Base-by-base conservation (phyloP, 441 rosid species). In the Jatropha multifida region DNA sequence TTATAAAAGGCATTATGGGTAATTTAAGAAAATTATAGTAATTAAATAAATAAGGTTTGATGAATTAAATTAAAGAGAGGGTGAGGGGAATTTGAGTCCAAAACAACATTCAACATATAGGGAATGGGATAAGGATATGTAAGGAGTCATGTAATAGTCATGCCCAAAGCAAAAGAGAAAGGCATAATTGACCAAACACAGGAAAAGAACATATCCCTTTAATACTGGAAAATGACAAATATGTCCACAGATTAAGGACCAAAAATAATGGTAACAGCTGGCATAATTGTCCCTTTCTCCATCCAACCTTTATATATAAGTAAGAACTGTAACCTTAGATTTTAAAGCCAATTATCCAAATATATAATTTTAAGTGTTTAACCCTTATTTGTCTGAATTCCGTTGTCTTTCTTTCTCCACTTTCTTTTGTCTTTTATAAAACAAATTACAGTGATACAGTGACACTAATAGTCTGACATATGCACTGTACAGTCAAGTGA, bases 111-210 rank as follows among this genome's bases (percentile, higher is more conserved):
- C n/a, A 68, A 59, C 66, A 52, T 32, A 23, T 59, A 27, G 54
- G 61, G 7, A 64, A 71, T 23, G 38, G 48, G 71, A 65, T 42
- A 61, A 71, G 62, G 65, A 77, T 23, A 48, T 23, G 23, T 0
- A 55, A 38, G 74, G 15, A 27, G 10, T 0, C 68, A 40, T 27
- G 46, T 4, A 65, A 42, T 32, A 58, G 64, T 65, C 70, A 75
- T 32, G 32, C 66, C 15, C 1, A 42, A n/a, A 55, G 40, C 4
- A 10, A 52, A 64, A 44, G 44, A 20, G 48, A 54, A 37, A 49
- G 54, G 65, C 62, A 66, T 62, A 83, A 83, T 80, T 58, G 84
- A 82, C 88, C 77, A 59, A 71, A 77, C 86, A 75, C 49, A 60
- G 41, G 77, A 79, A 77, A 76, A 82, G 79, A 81, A 77, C 80